These are phyloP conservation scores for Ophiorrhiza pumila DNA, from an alignment of 257 asterid species.

Conservation along the genomic window DNA sequence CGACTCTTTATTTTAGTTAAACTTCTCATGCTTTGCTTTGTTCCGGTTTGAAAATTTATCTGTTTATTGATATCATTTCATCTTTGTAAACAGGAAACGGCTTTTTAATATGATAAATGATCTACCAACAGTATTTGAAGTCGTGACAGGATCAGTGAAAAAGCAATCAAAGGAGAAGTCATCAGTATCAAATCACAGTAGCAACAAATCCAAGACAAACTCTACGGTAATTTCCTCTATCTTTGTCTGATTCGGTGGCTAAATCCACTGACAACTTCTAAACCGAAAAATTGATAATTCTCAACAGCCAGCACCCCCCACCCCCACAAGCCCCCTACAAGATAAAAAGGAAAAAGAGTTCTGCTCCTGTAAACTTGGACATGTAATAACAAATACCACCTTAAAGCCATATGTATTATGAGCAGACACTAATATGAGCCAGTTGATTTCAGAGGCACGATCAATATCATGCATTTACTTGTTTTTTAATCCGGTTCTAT, in stretches of 20 bases:
- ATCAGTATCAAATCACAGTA: slow-evolving; percentile 48
- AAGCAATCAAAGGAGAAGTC: slow-evolving; percentile 49
- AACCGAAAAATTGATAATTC: background rate
- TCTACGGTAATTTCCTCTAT: slow-evolving; percentile 27
- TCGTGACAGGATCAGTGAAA: slow-evolving; percentile 31
- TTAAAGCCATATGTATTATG: background rate
- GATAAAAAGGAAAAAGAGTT: too few relatives aligned
- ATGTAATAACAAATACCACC: too few relatives aligned
- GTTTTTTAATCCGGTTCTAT: background rate
- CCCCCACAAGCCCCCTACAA: too few relatives aligned
- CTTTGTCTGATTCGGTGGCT: background rate
- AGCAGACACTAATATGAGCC: background rate
- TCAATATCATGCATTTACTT: background rate
- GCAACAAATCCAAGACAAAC: slow-evolving; percentile 62
- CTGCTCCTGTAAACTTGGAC: too few relatives aligned
- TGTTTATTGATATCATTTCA: background rate
- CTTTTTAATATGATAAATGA: slow-evolving; percentile 39
- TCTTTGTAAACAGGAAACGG: slow-evolving; percentile 24
- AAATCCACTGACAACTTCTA: background rate
- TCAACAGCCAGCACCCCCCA: too few relatives aligned
- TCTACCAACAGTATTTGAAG: slow-evolving; percentile 37
- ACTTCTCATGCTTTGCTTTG: too few relatives aligned
- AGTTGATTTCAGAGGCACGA: background rate
- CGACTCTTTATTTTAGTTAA: background rate
- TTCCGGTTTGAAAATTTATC: background rate